Percentiles rank a stretch among this genome's conserved stretches.
Conservation (phyloP, 1,139 yeast genomes). For the Tardiomyces depauwii region DNA sequence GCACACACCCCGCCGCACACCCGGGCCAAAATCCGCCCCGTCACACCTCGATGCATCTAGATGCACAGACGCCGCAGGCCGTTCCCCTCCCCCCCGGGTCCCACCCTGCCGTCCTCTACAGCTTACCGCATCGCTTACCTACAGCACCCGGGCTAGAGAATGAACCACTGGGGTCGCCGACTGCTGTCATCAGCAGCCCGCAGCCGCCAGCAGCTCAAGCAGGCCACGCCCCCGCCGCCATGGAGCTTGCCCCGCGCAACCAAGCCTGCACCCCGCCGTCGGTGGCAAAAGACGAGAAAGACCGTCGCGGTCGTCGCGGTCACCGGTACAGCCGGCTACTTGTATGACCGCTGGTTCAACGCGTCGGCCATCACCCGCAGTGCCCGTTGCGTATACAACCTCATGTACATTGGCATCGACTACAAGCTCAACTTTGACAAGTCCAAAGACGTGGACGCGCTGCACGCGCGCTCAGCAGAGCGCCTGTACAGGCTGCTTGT, state of each 20-base stretch:
- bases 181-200: too few species aligned
- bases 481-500: constrained; percentile 41
- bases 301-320: constrained; percentile 1
- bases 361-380: constrained; percentile 45
- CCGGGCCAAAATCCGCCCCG: too few species aligned
- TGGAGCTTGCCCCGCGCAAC: background rate
- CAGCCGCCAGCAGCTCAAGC: background rate
- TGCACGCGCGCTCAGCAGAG: constrained; percentile 54
- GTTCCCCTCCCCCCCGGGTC: too few species aligned
- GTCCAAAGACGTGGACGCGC: constrained; percentile 34
- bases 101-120: too few species aligned
- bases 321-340: background rate
- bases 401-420: constrained; percentile 45
- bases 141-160: too few species aligned
- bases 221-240: background rate
- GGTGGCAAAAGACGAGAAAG: background rate
- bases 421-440: constrained; percentile 40
- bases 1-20: too few species aligned
- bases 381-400: constrained; percentile 36
- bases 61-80: too few species aligned
- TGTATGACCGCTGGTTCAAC: constrained; percentile 31
- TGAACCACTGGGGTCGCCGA: too few species aligned
- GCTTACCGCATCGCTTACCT: too few species aligned
- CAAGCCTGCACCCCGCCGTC: background rate
- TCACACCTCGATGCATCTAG: too few species aligned